A percentile compares a stretch with the other conserved stretches of the same genome.
phyloP scores from a whole-genome alignment of 305 asterid species.

The Fraxinus sp. region DNA sequence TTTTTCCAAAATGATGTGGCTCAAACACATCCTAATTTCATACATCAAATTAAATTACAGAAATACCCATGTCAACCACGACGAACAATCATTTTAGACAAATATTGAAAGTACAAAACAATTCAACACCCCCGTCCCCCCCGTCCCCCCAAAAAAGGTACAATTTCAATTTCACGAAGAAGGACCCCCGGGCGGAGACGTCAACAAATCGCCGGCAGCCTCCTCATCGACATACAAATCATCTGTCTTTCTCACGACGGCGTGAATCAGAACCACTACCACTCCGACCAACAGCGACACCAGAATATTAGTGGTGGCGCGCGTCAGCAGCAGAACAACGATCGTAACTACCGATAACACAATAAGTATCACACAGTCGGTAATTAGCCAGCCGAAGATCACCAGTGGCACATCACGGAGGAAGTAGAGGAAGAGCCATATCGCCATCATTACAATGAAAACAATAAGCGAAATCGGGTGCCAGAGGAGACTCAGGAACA shows the following conservation, averaged over 20 bases:
- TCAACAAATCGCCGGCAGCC: slow-evolving; percentile 44
- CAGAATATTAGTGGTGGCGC: slow-evolving; percentile 57
- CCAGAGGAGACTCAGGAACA: slow-evolving; percentile 82
- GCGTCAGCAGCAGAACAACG: slow-evolving; percentile 54
- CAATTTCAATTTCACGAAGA: slow-evolving; percentile 14
- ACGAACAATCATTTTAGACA: not conserved
- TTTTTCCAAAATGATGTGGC: no score
- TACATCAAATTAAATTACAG: slow-evolving; percentile 3
- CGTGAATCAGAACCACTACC: slow-evolving; percentile 66
- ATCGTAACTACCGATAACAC: slow-evolving; percentile 54
- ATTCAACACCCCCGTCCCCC: not conserved
- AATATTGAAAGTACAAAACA: not conserved
- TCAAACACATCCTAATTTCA: not conserved
- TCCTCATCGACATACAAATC: slow-evolving; percentile 65
- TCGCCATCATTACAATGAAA: slow-evolving; percentile 61
- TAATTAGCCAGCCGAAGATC: slow-evolving; percentile 53
- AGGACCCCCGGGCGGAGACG: slow-evolving; percentile 35
- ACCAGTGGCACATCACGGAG: slow-evolving; percentile 79
- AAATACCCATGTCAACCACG: not conserved
- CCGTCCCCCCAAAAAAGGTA: not conserved
- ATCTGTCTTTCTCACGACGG: slow-evolving; percentile 73
- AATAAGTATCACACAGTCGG: slow-evolving; percentile 59
- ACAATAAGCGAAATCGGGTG: slow-evolving; percentile 86
- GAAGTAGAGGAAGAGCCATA: slow-evolving; percentile 79
- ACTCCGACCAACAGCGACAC: slow-evolving; percentile 53